Evolutionary conservation across 2,329 filamentous ascomycete genomes (phyloP).

Genomic region (Fusarium liriodendri): DNA sequence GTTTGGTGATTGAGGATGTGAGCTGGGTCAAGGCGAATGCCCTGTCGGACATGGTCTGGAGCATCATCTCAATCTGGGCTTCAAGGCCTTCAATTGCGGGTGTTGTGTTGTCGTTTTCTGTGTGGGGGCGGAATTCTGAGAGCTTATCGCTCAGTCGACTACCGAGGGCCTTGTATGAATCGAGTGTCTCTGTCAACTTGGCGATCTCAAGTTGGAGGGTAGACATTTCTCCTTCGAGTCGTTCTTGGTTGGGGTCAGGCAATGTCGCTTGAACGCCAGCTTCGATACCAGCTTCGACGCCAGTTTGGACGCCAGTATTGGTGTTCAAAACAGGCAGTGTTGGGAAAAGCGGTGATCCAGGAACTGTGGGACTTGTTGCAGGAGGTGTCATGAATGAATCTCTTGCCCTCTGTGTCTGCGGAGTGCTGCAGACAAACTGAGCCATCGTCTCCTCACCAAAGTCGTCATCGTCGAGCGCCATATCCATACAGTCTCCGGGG

Average conservation of each 20-base stretch:
- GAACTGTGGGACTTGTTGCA: constrained; percentile 60
- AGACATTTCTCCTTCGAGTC: constrained; percentile 58
- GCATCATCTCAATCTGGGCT: constrained; percentile 54
- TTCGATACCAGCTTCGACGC: constrained; percentile 18
- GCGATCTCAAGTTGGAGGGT: constrained; percentile 61
- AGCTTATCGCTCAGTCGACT: constrained; percentile 52
- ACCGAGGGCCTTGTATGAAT: constrained; percentile 58
- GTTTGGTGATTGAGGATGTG: constrained; percentile 55
- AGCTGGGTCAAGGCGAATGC: constrained; percentile 60
- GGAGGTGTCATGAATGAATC: constrained; percentile 68
- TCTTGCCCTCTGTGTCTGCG: constrained; percentile 52
- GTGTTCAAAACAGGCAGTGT: constrained; percentile 18
- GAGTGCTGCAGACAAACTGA: constrained; percentile 64
- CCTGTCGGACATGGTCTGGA: constrained; percentile 60
- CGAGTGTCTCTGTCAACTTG: constrained; percentile 60
- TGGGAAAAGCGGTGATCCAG: constrained; percentile 53
- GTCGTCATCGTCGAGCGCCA: constrained; percentile 50
- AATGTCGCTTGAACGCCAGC: constrained; percentile 42
- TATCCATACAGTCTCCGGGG: constrained; percentile 56
- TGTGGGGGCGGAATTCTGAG: constrained; percentile 27
- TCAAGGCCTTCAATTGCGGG: constrained; percentile 52
- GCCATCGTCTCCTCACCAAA: constrained; percentile 65
- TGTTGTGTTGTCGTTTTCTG: constrained; percentile 12
- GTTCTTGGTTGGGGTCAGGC: constrained; percentile 55
- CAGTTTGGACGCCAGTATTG: constrained; percentile 8